These are phyloP conservation scores for Quercus suber DNA, from an alignment of 306 rosid species.

Conservation along the genomic window DNA sequence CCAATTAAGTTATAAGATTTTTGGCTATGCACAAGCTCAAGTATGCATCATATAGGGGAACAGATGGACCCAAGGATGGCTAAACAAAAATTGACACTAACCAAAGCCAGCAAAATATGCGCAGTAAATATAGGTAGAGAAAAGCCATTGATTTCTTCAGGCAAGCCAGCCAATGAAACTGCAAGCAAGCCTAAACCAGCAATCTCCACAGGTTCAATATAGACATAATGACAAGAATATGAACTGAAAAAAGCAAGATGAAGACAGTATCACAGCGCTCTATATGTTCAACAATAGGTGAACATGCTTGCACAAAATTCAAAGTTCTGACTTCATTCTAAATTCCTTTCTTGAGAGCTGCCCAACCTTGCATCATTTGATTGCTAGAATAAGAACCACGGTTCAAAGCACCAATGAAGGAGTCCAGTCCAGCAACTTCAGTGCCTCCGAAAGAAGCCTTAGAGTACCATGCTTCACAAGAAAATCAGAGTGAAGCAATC, in stretches of 20 bases:
- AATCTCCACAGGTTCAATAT: slow-evolving; percentile 77
- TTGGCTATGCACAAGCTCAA: background rate
- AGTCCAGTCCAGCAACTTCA: slow-evolving; percentile 50
- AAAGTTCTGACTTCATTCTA: slow-evolving; percentile 55
- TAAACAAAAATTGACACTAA: background rate
- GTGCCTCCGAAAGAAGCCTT: slow-evolving; percentile 70
- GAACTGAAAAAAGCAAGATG: slow-evolving; percentile 75
- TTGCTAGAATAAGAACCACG: slow-evolving; percentile 24
- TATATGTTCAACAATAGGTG: slow-evolving; percentile 30
- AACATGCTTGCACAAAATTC: slow-evolving; percentile 39
- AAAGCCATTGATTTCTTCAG: background rate
- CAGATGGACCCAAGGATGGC: background rate
- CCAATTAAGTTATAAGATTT: rapidly evolving
- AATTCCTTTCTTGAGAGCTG: slow-evolving; percentile 48
- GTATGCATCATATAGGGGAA: background rate
- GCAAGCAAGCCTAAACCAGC: slow-evolving; percentile 84
- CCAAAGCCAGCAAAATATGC: background rate
- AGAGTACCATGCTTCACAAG: slow-evolving; percentile 28
- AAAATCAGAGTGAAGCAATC: slow-evolving; percentile 59
- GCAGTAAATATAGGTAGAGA: background rate
- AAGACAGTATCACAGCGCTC: slow-evolving; percentile 68
- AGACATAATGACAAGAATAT: slow-evolving; percentile 46
- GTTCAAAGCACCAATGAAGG: slow-evolving; percentile 45
- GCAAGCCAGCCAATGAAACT: slow-evolving; percentile 56
- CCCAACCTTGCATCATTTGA: background rate